Percentiles rank a stretch among this genome's conserved stretches.
Evolutionary conservation across 2,329 filamentous ascomycete genomes (phyloP).

Genomic region (Dothiorella sarmentorum): DNA sequence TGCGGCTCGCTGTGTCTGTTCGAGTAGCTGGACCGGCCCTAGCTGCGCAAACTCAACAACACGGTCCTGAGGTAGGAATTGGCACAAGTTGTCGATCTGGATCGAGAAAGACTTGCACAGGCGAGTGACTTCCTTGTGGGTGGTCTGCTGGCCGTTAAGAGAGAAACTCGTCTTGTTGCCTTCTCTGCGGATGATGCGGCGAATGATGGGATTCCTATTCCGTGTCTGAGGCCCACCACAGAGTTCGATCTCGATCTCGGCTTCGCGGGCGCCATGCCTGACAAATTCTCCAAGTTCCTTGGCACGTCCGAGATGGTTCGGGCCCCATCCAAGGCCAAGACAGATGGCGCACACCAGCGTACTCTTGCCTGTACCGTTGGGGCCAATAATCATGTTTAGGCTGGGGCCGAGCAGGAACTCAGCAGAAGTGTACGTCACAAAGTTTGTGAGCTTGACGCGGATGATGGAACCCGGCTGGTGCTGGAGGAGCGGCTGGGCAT

Average conservation of each 20-base stretch:
- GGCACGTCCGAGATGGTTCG: conserved; percentile 77
- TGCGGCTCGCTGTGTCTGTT: conserved; percentile 83
- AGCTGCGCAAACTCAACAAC: conserved; percentile 90
- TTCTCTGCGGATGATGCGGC: conserved; percentile 73
- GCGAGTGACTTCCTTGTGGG: conserved; percentile 61
- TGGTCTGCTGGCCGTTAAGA: conserved; percentile 63
- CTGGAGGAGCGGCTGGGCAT: conserved; percentile 22
- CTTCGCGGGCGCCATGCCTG: conserved; percentile 77
- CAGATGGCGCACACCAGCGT: conserved; percentile 97
- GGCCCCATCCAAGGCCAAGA: conserved; percentile 79
- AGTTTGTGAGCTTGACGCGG: conserved; percentile 79
- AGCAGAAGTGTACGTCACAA: conserved; percentile 90
- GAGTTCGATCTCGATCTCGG: conserved; percentile 87
- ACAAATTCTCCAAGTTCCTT: conserved; percentile 86
- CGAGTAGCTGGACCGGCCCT: conserved; percentile 74
- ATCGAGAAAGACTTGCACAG: conserved; percentile 74
- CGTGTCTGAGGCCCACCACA: conserved; percentile 57
- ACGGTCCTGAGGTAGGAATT: conserved; percentile 93
- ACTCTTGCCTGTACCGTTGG: conserved; percentile 98
- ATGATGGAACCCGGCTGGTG: conserved; percentile 77
- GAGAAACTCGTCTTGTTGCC: conserved; percentile 78
- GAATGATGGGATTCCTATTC: conserved; percentile 67
- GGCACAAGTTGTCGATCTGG: conserved; percentile 95
- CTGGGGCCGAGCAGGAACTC: conserved; percentile 90
- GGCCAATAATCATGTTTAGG: conserved; percentile 97